Evolutionary conservation across 2,329 filamentous ascomycete genomes (phyloP), one percentile per base, ranked within the genome.

Genomic region (Fusarium chuoi): DNA sequence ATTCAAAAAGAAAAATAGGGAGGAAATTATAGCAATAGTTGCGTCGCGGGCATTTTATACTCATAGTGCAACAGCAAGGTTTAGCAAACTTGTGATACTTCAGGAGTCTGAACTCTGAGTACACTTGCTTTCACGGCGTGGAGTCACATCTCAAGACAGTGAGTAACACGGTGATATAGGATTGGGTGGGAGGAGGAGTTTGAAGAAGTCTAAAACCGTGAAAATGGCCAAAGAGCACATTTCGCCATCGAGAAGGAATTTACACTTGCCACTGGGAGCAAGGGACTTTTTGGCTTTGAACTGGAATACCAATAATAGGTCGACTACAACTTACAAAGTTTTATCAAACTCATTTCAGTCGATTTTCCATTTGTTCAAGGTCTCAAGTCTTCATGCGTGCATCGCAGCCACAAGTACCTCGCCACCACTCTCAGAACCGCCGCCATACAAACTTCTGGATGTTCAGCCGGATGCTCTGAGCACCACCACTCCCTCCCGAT

Each of bases 301-400:
- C 24, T 11, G 20, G 8, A 15, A 9, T 5, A 22, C 9, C 0
- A 30, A 17, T 3, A 22, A 11, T 17, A 12, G 20, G 13, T 30
- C 3, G 8, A 2, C 20, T 12, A 17, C 14, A 30, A 10, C 6
- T 4, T 22, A 17, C 6, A 3, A 48, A 48, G 5, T n/a, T 17
- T 5, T 12, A 30, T n/a, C 15, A 17, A 18, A 17, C 6, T 48
- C 5, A 48, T 30, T 14, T n/a, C 7, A 8, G 28, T 3, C 14
- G 3, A 10, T 8, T 8, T 30, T 6, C 4, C 20, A 2, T n/a
- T 22, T 2, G 1, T 3, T 3, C 6, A 30, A 0, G 6, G 17
- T 17, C 20, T 14, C 14, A 22, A 12, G 13, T 30, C 26, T 17
- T 4, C 26, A 4, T 15, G 10, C 4, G 4, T 48, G 9, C 20